phyloP scores from a whole-genome alignment of 352 stramenopile genomes.

The Lagenidium sp. region DNA sequence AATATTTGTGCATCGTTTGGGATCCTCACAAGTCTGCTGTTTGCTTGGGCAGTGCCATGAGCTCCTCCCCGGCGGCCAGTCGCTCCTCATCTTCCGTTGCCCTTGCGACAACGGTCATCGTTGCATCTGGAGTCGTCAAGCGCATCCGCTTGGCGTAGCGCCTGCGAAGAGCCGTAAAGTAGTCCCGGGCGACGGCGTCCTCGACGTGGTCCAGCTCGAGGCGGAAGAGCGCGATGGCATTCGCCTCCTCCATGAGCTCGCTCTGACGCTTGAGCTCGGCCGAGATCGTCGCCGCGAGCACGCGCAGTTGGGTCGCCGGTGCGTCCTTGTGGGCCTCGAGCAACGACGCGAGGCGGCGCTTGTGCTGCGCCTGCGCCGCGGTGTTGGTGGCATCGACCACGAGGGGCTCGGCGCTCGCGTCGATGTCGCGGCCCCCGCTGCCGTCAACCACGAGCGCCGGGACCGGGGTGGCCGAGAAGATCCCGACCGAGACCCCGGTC shows the following conservation, averaged over 20 bases:
- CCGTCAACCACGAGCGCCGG: conserved; percentile 1
- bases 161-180: conserved; percentile 33
- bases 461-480: conserved; percentile 1
- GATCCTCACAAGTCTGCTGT: too few species aligned
- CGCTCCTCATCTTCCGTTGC: neutral
- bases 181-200: conserved; percentile 32
- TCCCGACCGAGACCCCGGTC: conserved; percentile 11
- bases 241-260: conserved; percentile 65
- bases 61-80: too few species aligned
- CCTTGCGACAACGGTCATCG: neutral
- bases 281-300: conserved; percentile 23
- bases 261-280: conserved; percentile 52
- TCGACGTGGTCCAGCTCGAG: conserved; percentile 36
- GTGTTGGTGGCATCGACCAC: conserved; percentile 3
- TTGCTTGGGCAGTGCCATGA: too few species aligned
- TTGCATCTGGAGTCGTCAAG: conserved; percentile 2
- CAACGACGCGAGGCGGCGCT: conserved; percentile 11
- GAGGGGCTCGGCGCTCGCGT: neutral
- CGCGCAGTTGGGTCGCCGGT: conserved; percentile 14
- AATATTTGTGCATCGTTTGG: too few species aligned
- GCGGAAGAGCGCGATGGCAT: conserved; percentile 54
- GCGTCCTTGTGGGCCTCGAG: conserved; percentile 11
- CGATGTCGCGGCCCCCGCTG: neutral
- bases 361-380: conserved; percentile 8
- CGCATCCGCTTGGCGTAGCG: conserved; percentile 46